Base-by-base conservation (phyloP, 192 early-diverging fungal species). In the Dissophora globulifera region DNA sequence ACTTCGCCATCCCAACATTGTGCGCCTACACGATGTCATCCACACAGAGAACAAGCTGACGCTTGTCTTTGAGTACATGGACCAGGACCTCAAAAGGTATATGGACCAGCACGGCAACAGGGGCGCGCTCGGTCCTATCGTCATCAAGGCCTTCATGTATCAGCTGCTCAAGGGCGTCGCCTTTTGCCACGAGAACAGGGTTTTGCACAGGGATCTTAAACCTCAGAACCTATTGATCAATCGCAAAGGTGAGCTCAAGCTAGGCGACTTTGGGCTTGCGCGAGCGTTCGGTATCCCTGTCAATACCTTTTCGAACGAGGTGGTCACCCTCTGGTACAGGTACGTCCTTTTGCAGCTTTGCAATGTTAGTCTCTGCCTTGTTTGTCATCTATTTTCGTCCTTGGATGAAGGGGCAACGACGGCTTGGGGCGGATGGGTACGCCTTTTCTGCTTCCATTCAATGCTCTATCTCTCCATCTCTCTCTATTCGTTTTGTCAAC, bases 301-400 rank as follows among this genome's bases (percentile, higher is more conserved):
- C 58, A 92, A 95, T 76, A 96, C 96, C 25, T 98, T 96, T 69
- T 96, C 95, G 22, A 96, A 98, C 80, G 97, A 99, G 80, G 97
- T 99, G 20, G 97, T 99, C 30, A 99, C 97, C 12, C 86, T 99
- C 35, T 99, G 97, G 97, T 99, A 99, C 71, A 89, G 97, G 65
- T 81, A n/a, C n/a, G n/a, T n/a, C n/a, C n/a, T n/a, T n/a, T n/a
- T n/a, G n/a, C n/a, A n/a, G n/a, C n/a, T n/a, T n/a, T n/a, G n/a
- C n/a, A n/a, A n/a, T n/a, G n/a, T n/a, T n/a, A n/a, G n/a, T n/a
- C n/a, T n/a, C n/a, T n/a, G n/a, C n/a, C n/a, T n/a, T n/a, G n/a
- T n/a, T n/a, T 40, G 38, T 13, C 8, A 40, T 40, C 13, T 40
- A 10, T 13, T 40, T 40, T 40, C 13, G 7, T 40, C 13, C 13